Evolutionary conservation across 495 filamentous ascomycete genomes (phyloP).

Genomic region (Lindgomyces ingoldianus): DNA sequence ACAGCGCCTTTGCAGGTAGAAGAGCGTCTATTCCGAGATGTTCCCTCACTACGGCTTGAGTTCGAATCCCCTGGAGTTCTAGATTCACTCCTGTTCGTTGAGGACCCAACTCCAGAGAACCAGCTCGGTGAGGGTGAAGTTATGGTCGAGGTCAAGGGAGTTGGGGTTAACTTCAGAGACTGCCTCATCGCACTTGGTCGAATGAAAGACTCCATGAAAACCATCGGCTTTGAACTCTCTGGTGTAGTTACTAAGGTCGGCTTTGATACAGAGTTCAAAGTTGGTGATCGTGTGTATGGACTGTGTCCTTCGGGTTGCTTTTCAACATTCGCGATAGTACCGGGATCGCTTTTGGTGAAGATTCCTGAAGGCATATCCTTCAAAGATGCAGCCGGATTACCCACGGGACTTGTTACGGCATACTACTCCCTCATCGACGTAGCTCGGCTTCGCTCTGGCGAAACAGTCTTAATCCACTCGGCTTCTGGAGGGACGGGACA

Average conservation of each 20-base stretch:
- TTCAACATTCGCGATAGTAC: neutral
- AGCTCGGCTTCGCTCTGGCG: conserved; percentile 1
- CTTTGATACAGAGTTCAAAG: neutral
- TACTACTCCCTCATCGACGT: conserved; percentile 10
- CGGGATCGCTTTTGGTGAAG: neutral
- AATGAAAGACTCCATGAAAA: conserved; percentile 7
- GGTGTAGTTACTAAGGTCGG: conserved; percentile 11
- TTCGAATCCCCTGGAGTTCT: conserved; percentile 11
- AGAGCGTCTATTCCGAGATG: neutral
- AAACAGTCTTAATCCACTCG: conserved; percentile 16
- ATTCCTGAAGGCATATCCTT: conserved; percentile 5
- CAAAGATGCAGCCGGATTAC: neutral
- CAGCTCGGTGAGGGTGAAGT: conserved; percentile 1
- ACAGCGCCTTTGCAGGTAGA: neutral
- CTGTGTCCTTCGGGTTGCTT: neutral
- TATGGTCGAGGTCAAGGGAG: conserved; percentile 21
- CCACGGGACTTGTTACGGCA: neutral
- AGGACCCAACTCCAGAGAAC: neutral
- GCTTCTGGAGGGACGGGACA: conserved; percentile 14
- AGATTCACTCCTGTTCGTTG: conserved; percentile 12
- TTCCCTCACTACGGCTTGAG: neutral
- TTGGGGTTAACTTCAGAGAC: conserved; percentile 20
- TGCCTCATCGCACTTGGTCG: conserved; percentile 17
- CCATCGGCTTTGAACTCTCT: conserved; percentile 10
- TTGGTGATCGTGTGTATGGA: conserved; percentile 20